Evolutionary conservation across 768 basidiomycete species (phyloP).

Genomic region (Solioccasus polychromus): DNA sequence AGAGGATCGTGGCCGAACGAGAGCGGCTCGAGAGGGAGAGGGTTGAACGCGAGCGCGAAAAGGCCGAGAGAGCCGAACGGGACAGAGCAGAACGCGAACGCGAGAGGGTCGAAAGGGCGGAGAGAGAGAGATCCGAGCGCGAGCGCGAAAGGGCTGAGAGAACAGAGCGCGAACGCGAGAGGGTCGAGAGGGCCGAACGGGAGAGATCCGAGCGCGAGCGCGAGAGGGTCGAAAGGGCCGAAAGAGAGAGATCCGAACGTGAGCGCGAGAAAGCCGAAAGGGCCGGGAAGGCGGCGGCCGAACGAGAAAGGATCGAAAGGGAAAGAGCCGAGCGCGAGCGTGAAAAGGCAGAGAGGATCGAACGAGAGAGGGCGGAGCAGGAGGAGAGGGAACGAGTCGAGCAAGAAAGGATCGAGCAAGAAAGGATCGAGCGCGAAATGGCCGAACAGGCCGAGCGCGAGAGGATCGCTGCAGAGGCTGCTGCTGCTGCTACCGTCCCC

Average conservation of each 20-base stretch:
- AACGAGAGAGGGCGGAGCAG: conserved; percentile 1
- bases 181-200: conserved; percentile 7
- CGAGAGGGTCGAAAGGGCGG: conserved; percentile 12
- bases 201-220: conserved; percentile 10
- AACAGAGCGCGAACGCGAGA: conserved; percentile 13
- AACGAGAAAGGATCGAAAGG: conserved; percentile 7
- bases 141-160: conserved; percentile 10
- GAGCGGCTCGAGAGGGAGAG: conserved; percentile 11
- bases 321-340: conserved; percentile 2
- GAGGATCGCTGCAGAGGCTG: conserved; percentile 8
- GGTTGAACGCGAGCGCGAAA: conserved; percentile 7
- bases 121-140: conserved; percentile 6
- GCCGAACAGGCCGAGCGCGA: conserved; percentile 13
- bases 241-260: conserved; percentile 4
- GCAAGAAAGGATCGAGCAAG: conserved; percentile 2
- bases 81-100: conserved; percentile 14
- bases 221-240: conserved; percentile 5
- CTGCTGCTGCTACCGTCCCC: background rate
- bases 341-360: background rate
- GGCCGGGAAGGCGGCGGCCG: too few relatives aligned
- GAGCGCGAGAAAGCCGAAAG: too few relatives aligned
- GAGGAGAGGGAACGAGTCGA: background rate
- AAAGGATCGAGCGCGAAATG: conserved; percentile 3
- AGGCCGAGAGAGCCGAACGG: conserved; percentile 12
- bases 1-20: conserved; percentile 12